A percentile compares a stretch with the other conserved stretches of the same genome.
Evolutionary conservation across 176 grass and related monocot genomes (phyloP).

Genomic region (Chrysopogon serrulatus): DNA sequence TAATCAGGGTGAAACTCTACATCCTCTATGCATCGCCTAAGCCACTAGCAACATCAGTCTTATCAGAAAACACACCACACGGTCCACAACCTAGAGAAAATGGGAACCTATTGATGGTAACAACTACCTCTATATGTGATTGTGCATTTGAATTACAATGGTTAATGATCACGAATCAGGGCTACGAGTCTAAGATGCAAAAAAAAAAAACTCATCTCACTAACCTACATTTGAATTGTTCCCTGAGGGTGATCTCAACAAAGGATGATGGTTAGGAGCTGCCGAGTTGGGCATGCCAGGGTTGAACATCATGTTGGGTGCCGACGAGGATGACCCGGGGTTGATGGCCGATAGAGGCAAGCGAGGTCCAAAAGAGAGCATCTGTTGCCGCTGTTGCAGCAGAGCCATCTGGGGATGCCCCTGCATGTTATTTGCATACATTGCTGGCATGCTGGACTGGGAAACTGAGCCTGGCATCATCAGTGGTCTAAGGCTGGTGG

Average conservation of each 20-base stretch:
- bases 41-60: background rate
- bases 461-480: slow-evolving; percentile 21
- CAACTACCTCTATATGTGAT: slow-evolving; percentile 27
- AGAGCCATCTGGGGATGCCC: slow-evolving; percentile 69
- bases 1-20: background rate
- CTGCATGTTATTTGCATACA: slow-evolving; percentile 58
- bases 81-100: background rate
- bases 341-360: slow-evolving; percentile 81
- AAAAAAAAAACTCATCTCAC: background rate
- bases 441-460: slow-evolving; percentile 28
- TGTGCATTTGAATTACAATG: slow-evolving; percentile 49
- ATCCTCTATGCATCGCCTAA: slow-evolving; percentile 19
- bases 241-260: slow-evolving; percentile 70
- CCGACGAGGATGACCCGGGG: slow-evolving; percentile 36
- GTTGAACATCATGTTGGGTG: slow-evolving; percentile 61
- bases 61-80: background rate
- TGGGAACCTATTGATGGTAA: slow-evolving; percentile 15
- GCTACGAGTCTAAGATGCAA: slow-evolving; percentile 20
- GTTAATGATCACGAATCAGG: slow-evolving; percentile 12
- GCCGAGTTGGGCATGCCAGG: slow-evolving; percentile 42
- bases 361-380: slow-evolving; percentile 66
- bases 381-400: slow-evolving; percentile 53
- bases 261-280: slow-evolving; percentile 50
- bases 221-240: slow-evolving; percentile 67
- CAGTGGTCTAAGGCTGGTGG: slow-evolving; percentile 27